Evolutionary conservation across 192 early-diverging fungal genomes (phyloP).

Genomic region (Chytriomyces confervae): DNA sequence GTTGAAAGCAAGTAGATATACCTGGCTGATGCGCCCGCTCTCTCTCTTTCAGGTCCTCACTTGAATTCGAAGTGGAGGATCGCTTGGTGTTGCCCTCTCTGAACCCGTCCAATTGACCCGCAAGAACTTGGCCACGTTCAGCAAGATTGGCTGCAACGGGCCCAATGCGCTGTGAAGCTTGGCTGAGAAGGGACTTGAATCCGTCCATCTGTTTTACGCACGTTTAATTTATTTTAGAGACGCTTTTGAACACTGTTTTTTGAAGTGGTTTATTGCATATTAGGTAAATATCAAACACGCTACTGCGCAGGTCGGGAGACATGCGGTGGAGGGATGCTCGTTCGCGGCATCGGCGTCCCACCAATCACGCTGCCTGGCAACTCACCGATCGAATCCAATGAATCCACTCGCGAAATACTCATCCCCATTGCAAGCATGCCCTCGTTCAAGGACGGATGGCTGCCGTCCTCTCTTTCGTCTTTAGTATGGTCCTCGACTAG

Average conservation of each 20-base stretch:
- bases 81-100: not conserved
- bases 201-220: not conserved
- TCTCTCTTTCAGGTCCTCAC: not conserved
- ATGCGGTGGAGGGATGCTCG: not conserved
- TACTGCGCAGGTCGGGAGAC: too few relatives aligned
- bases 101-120: not conserved
- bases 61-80: not conserved
- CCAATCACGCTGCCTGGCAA: not conserved
- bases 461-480: not conserved
- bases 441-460: not conserved
- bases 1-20: not conserved
- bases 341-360: slow-evolving; percentile 3
- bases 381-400: slow-evolving; percentile 16
- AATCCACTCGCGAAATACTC: not conserved
- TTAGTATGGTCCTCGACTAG: slow-evolving; percentile 32
- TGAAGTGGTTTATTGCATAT: not conserved
- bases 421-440: not conserved
- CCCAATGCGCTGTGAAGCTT: not conserved
- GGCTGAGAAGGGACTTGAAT: not conserved
- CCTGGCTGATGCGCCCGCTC: too few relatives aligned
- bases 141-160: slow-evolving; percentile 1
- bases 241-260: slow-evolving; percentile 14
- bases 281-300: too few relatives aligned
- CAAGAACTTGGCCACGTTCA: not conserved
- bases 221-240: slow-evolving; percentile 12